phyloP scores from a whole-genome alignment of 768 basidiomycete genomes.

The Calvatia gigantea region DNA sequence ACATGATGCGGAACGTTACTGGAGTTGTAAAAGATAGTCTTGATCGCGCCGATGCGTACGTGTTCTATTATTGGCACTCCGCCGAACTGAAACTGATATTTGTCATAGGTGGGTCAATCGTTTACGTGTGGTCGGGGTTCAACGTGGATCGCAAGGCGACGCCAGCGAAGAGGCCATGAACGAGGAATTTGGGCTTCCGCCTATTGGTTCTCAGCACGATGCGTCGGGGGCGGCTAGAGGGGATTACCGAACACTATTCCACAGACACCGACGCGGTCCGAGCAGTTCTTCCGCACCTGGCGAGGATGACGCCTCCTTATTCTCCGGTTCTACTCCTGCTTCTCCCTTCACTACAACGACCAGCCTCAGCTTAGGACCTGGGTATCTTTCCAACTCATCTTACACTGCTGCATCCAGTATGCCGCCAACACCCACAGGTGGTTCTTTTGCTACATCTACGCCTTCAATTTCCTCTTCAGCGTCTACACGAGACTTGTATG shows the following conservation, averaged over 20 bases:
- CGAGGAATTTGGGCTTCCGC: neutral
- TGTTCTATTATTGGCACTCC: conserved; percentile 18
- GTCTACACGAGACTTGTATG: neutral
- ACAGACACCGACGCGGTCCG: conserved; percentile 16
- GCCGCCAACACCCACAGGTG: conserved; percentile 30
- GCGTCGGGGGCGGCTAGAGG: neutral
- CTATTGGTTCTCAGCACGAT: neutral
- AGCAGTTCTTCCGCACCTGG: conserved; percentile 19
- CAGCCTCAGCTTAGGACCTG: neutral
- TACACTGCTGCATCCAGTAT: conserved; percentile 22
- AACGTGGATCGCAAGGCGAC: conserved; percentile 39
- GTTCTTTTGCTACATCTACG: conserved; percentile 22
- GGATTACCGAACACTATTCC: conserved; percentile 2
- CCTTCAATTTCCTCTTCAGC: conserved; percentile 2
- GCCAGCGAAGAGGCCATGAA: conserved; percentile 15
- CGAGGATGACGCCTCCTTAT: conserved; percentile 23
- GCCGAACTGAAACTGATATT: conserved; percentile 7
- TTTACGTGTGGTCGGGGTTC: conserved; percentile 71
- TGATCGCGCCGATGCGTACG: conserved; percentile 82
- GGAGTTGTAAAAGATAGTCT: conserved; percentile 83
- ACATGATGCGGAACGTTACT: conserved; percentile 90
- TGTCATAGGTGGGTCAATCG: conserved; percentile 75
- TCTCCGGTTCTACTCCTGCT: conserved; percentile 18
- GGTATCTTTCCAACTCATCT: conserved; percentile 5
- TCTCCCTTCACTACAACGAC: conserved; percentile 27